phyloP scores from a whole-genome alignment of 1,139 yeast species.

The Geotrichum histeridarum region DNA sequence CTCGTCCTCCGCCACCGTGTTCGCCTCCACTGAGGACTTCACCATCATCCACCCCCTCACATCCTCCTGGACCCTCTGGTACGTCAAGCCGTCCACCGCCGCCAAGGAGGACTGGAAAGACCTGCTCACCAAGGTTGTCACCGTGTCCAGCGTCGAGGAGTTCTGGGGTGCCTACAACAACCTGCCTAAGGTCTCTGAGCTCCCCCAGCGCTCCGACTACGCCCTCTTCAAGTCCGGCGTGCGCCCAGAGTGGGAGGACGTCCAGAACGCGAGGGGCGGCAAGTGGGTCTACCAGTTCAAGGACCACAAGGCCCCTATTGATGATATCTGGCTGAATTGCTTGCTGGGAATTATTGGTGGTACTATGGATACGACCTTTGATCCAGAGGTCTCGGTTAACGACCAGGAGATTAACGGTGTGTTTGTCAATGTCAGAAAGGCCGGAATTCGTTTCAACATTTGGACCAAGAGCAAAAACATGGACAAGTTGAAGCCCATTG shows the following conservation, averaged over 20 bases:
- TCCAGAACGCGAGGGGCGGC: constrained; percentile 83
- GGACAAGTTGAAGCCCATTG: constrained; percentile 49
- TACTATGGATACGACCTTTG: constrained; percentile 67
- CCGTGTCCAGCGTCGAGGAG: constrained; percentile 90
- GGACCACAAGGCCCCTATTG: constrained; percentile 54
- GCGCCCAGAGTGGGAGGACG: constrained; percentile 98
- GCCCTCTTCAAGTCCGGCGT: constrained; percentile 92
- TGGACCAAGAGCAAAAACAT: constrained; percentile 85
- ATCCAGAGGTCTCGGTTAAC: constrained; percentile 45
- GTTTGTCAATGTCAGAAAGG: constrained; percentile 81
- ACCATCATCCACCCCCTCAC: constrained; percentile 86
- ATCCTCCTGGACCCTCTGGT: constrained; percentile 96
- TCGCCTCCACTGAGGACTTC: constrained; percentile 64
- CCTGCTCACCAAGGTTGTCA: constrained; percentile 85
- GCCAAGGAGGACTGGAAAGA: constrained; percentile 87
- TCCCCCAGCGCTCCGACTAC: constrained; percentile 90
- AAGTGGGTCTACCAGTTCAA: constrained; percentile 84
- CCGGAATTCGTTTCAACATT: constrained; percentile 77
- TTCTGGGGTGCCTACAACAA: constrained; percentile 98
- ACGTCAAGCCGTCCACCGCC: constrained; percentile 85
- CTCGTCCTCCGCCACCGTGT: constrained; percentile 45
- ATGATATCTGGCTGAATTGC: constrained; percentile 90
- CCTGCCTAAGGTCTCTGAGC: constrained; percentile 85
- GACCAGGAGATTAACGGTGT: constrained; percentile 86
- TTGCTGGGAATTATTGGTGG: constrained; percentile 92